Base-by-base conservation (phyloP, 768 basidiomycete genomes). In the Suillus hirtellus region DNA sequence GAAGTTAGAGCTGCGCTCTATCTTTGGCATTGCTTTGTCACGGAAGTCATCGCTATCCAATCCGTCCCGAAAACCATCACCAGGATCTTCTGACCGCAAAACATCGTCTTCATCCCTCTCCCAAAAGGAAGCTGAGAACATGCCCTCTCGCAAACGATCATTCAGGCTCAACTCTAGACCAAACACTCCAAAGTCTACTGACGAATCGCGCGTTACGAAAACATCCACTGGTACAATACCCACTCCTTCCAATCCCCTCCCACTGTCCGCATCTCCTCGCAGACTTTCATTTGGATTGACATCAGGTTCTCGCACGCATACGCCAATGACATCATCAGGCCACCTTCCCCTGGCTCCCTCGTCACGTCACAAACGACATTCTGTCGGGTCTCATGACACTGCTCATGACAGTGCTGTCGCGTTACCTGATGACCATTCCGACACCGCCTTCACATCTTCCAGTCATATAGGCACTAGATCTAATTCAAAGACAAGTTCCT, bases 341-440 rank as follows among this genome's bases (percentile, higher is more conserved):
- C 62, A 75, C 50, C 17, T 76, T 12, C 74, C 75, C 27, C 68
- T 75, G 12, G 70, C 72, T 14, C 64, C 38, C 9, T 24, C 60
- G 60, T 19, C 73, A 63, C 15, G 47, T 2, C 70, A 76, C 21
- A 69, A 73, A 58, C 68, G 74, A 55, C 66, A 66, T 17, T 75
- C 74, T 2, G 65, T 69, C 47, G 67, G 68, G n/a, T 75, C 74
- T 59, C 75, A 75, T 35, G 72, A 68, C 0, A 63, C 67, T 1
- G 74, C 74, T 34, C 74, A 75, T 50, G 74, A 75, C 62, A 75
- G 74, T 21, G 74, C 74, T 8, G 74, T 76, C 35, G 74, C 74
- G 19, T 70, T 75, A 60, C 68, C 71, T 0, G 74, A 75, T 65
- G 73, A 71, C 10, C 54, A 66, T 44, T 61, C 34, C 38, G 55